Base-by-base conservation (phyloP, 2,329 filamentous ascomycete genomes). In the Nectriaceae sp. region DNA sequence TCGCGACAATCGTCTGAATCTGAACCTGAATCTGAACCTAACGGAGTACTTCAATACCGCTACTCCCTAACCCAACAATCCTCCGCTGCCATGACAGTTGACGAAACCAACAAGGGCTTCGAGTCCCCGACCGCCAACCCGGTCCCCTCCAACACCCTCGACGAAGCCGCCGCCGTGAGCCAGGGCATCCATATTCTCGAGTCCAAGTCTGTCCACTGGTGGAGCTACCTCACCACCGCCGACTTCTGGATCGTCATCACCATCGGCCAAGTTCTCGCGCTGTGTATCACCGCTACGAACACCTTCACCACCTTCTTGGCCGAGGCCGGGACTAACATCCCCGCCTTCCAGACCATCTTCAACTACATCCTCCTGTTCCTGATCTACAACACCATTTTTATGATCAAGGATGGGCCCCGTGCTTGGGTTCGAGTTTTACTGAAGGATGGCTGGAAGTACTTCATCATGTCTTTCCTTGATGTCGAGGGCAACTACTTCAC, bases 401-500 rank as follows among this genome's bases (percentile, higher is more conserved):
- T 97, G 26, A 88, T 89, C 75, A 80, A 81, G 58, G 90, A 95
- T 65, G 93, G 94, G 4, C 78, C 84, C 59, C 84, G 82, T 62
- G 82, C 81, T 61, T 96, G 88, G 80, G 65, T 73, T 40, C 73
- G 75, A 41, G 68, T 95, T 46, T 64, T 91, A 13, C 66, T 74
- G 44, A 80, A 77, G 52, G 87, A 95, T 66, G 90, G 91, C 49
- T 97, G 93, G 94, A 90, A 90, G 72, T 97, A 95, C 74, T 80
- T 96, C 62, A 89, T 97, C 69, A 83, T 99, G 52, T 85, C 89
- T 44, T 97, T 97, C 70, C 81, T 94, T 60, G 94, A 99, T 66
- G 93, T 97, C 42, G 83, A 97, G 72, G 94, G 94, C 53, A 99
- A 99, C 74, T 99, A 97, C 77, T 97, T 97, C 68, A 92, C 92